phyloP scores from a whole-genome alignment of 371 early-diverging fungal species.

The Mucor circinelloides region DNA sequence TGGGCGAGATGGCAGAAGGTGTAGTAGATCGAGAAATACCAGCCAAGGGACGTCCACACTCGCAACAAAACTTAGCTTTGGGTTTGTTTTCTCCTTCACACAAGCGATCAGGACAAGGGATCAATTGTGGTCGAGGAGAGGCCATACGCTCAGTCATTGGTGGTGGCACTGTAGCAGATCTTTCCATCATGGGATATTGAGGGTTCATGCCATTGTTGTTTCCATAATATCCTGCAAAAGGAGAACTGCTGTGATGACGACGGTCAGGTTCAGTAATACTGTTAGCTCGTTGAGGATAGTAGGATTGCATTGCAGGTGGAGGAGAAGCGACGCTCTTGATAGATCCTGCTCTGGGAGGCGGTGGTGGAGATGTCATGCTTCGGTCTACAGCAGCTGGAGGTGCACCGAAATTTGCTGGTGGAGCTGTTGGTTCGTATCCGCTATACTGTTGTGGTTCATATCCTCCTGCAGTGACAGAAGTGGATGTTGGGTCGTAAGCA shows the following conservation, averaged over 20 bases:
- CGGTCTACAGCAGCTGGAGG: background rate
- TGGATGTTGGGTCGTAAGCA: background rate
- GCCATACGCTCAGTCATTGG: conserved; percentile 24
- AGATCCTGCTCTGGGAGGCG: background rate
- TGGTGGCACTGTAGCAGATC: conserved; percentile 30
- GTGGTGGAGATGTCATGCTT: background rate
- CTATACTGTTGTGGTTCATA: background rate
- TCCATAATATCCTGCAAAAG: conserved; percentile 6
- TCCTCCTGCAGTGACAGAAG: background rate
- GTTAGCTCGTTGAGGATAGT: conserved; percentile 8
- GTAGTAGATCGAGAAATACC: conserved; percentile 51
- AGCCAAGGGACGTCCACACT: conserved; percentile 68
- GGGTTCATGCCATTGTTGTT: background rate
- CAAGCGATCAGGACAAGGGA: conserved; percentile 53
- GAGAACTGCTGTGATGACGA: background rate
- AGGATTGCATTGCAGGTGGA: background rate
- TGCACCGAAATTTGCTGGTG: background rate
- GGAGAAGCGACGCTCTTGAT: background rate
- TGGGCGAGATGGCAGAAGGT: conserved; percentile 29
- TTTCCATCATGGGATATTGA: conserved; percentile 6
- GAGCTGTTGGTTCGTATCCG: background rate
- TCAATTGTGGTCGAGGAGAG: conserved; percentile 16
- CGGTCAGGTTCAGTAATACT: conserved; percentile 12
- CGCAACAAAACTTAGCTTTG: conserved; percentile 75
- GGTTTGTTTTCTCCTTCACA: conserved; percentile 69